These are phyloP conservation scores for Cryphonectria japonica DNA, from an alignment of 2,329 filamentous ascomycete species.

Conservation along the genomic window DNA sequence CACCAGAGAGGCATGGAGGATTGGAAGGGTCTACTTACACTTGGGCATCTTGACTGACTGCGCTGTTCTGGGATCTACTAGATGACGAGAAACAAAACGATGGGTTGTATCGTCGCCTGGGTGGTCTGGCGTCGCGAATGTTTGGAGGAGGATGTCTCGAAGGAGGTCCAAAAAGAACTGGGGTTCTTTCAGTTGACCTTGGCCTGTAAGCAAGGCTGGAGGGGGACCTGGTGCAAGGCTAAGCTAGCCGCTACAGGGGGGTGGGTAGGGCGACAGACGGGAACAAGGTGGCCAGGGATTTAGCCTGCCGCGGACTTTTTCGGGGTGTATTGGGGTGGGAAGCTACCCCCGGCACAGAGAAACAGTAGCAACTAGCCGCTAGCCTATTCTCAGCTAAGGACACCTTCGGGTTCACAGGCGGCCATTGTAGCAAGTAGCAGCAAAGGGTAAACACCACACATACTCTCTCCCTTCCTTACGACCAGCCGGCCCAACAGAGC, in stretches of 20 bases:
- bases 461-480: background rate
- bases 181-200: background rate
- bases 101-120: background rate
- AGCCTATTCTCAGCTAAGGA: conserved; percentile 22
- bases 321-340: conserved; percentile 6
- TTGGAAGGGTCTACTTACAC: conserved; percentile 63
- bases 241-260: background rate
- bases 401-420: conserved; percentile 23
- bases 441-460: background rate
- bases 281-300: conserved; percentile 1
- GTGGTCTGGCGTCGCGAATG: conserved; percentile 17
- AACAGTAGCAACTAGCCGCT: conserved; percentile 17
- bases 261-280: too few species aligned
- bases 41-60: conserved; percentile 71
- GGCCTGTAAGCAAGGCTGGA: conserved; percentile 24
- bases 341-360: background rate
- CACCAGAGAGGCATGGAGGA: background rate
- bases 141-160: background rate
- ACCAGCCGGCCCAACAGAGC: background rate
- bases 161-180: conserved; percentile 23
- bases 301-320: background rate
- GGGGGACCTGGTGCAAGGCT: conserved; percentile 17
- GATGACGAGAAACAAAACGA: background rate
- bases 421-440: background rate
- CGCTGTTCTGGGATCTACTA: conserved; percentile 11